A percentile compares a stretch with the other conserved stretches of the same genome.
Evolutionary conservation across 345 rosid genomes (phyloP).

Genomic region (Gossypium rotundifolium): DNA sequence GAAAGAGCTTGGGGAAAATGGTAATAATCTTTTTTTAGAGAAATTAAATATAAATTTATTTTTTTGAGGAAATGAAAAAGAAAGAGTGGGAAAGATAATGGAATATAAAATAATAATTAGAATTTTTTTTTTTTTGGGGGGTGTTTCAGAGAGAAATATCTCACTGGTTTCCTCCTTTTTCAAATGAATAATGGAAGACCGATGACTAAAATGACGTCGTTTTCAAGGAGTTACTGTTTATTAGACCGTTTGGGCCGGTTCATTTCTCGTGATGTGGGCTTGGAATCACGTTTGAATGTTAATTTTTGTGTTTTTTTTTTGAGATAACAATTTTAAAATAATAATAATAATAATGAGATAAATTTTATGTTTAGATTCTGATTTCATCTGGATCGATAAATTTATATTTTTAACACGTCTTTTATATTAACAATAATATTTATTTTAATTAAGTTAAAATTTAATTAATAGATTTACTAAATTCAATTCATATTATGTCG

Average conservation of each 20-base stretch:
- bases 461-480: fast-evolving
- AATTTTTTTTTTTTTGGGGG: not conserved
- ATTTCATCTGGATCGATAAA: no score
- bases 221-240: not conserved
- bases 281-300: no score
- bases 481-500: no score
- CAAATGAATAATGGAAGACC: not conserved
- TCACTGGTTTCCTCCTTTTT: not conserved
- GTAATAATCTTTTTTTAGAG: no score
- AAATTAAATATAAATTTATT: not conserved
- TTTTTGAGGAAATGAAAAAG: no score
- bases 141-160: not conserved
- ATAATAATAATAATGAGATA: no score
- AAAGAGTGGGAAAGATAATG: not conserved
- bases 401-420: no score
- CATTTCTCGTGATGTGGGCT: no score
- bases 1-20: not conserved
- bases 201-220: not conserved
- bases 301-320: no score
- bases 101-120: not conserved
- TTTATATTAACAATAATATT: fast-evolving
- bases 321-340: no score
- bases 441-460: fast-evolving
- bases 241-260: no score
- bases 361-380: no score